A percentile compares a stretch with the other conserved stretches of the same genome.
phyloP scores from a whole-genome alignment of 2,329 filamentous ascomycete genomes.

The Aspergillus eucalypticola region DNA sequence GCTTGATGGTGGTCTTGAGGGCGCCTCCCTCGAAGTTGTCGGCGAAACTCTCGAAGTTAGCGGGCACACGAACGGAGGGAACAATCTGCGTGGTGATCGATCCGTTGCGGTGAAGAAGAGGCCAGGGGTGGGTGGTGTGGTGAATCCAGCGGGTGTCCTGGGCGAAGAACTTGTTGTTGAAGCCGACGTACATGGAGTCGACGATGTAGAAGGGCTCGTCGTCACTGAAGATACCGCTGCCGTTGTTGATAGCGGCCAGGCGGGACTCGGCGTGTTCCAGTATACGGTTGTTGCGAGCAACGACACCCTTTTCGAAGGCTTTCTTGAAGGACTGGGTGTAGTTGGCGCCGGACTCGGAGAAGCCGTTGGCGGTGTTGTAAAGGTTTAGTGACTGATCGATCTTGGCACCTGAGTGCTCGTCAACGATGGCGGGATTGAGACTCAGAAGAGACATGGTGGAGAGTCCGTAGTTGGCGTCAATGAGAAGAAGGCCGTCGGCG shows the following conservation, averaged over 20 bases:
- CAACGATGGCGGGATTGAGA: constrained; percentile 1
- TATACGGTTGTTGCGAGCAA: neutral
- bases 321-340: neutral
- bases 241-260: neutral
- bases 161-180: constrained; percentile 5
- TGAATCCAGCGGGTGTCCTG: neutral
- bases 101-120: neutral
- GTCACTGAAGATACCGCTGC: constrained; percentile 1
- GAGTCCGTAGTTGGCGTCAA: neutral
- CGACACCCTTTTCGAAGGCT: neutral
- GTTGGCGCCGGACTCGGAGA: neutral
- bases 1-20: neutral
- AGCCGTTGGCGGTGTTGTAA: constrained; percentile 1
- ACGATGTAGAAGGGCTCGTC: neutral
- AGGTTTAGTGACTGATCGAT: neutral
- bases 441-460: constrained; percentile 1
- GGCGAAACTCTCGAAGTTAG: neutral
- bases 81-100: constrained; percentile 2
- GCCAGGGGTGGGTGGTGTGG: neutral
- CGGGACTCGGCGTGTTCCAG: neutral
- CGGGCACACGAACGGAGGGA: neutral
- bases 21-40: neutral
- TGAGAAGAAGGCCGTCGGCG: neutral
- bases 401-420: neutral
- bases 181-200: constrained; percentile 1